These are phyloP conservation scores for Ramularia collo-cygni DNA, from an alignment of 2,329 filamentous ascomycete genomes.

Conservation along the genomic window DNA sequence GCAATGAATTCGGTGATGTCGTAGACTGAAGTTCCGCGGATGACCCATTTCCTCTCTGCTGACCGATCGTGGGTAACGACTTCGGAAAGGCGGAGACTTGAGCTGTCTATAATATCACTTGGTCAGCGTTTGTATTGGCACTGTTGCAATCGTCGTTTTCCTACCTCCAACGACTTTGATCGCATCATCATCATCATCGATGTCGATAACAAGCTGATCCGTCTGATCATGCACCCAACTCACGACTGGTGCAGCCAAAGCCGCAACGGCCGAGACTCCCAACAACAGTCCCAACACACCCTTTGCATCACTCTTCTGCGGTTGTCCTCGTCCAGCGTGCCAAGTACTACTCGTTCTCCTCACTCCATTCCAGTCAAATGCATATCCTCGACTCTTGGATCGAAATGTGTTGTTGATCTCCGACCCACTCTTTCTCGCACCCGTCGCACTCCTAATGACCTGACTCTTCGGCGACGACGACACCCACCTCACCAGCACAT, in stretches of 20 bases:
- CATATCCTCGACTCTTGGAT: slow-evolving; percentile 2
- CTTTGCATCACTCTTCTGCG: slow-evolving; percentile 14
- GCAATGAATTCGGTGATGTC: slow-evolving; percentile 64
- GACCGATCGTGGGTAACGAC: slow-evolving; percentile 31
- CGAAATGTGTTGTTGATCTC: slow-evolving; percentile 5
- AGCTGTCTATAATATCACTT: not conserved
- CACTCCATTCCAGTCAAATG: slow-evolving; percentile 14
- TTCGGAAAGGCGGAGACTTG: slow-evolving; percentile 22
- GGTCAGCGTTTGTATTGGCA: not conserved
- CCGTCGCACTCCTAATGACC: slow-evolving; percentile 16
- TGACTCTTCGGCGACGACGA: slow-evolving; percentile 12
- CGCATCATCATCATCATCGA: slow-evolving; percentile 3
- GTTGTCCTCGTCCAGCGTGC: slow-evolving; percentile 7
- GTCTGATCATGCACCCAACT: slow-evolving; percentile 11
- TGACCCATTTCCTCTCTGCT: slow-evolving; percentile 56
- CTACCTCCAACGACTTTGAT: slow-evolving; percentile 4
- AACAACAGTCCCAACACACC: slow-evolving; percentile 14
- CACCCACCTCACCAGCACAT: slow-evolving; percentile 9
- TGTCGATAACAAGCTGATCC: not conserved
- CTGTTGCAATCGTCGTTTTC: slow-evolving; percentile 2
- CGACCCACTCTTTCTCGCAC: slow-evolving; percentile 12
- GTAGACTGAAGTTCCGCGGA: slow-evolving; percentile 58
- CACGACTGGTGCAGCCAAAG: slow-evolving; percentile 15
- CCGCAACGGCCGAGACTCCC: slow-evolving; percentile 17
- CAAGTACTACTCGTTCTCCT: slow-evolving; percentile 12